Conservation (phyloP, 257 asterid species). For the Pogostemon cablin region DNA sequence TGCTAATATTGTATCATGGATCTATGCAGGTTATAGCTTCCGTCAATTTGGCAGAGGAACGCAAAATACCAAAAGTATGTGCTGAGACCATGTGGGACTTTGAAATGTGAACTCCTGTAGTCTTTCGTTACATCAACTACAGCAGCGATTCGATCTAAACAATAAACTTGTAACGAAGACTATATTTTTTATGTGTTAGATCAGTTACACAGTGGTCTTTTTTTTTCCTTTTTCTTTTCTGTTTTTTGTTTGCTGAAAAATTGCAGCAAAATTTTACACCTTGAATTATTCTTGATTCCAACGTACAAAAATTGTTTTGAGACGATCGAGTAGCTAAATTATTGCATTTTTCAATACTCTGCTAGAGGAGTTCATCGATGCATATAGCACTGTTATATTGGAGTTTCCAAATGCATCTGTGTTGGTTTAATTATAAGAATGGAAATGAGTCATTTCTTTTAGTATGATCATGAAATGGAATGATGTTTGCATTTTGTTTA, state of each 20-base stretch:
- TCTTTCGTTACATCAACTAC: slow-evolving; percentile 12
- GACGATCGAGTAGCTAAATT: no score
- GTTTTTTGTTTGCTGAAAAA: slow-evolving; percentile 30
- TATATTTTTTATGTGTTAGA: slow-evolving; percentile 16
- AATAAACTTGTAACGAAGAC: neutral
- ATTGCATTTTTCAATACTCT: no score
- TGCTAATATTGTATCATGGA: neutral
- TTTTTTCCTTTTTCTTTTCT: slow-evolving; percentile 13
- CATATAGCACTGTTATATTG: no score
- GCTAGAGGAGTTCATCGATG: no score
- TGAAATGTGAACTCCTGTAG: slow-evolving; percentile 56
- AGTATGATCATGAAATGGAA: no score
- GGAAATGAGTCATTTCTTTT: no score
- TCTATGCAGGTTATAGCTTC: slow-evolving; percentile 69
- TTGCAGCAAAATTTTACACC: slow-evolving; percentile 32
- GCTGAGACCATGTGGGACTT: slow-evolving; percentile 89
- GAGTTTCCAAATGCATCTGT: no score
- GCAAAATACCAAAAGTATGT: slow-evolving; percentile 59
- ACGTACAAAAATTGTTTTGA: no score
- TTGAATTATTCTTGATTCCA: neutral
- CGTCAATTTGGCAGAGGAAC: slow-evolving; percentile 71
- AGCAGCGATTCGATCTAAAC: slow-evolving; percentile 30
- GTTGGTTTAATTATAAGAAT: no score
- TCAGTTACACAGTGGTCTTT: neutral
- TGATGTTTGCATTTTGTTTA: no score